These are phyloP conservation scores for Solanum dulcamara DNA, from an alignment of 257 asterid genomes.

Conservation along the genomic window DNA sequence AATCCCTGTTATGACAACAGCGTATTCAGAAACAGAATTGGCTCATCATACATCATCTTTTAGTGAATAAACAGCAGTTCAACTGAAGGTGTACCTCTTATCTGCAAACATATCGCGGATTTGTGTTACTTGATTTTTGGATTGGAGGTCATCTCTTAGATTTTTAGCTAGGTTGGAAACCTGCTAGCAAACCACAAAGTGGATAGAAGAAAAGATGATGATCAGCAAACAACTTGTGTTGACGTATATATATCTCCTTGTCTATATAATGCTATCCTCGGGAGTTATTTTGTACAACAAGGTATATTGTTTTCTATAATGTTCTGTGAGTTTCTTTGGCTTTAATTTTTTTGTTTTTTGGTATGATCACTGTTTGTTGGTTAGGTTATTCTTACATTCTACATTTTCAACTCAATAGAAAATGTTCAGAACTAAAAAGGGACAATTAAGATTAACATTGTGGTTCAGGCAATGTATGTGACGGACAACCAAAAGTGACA, in stretches of 20 bases:
- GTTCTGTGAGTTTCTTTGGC: neutral
- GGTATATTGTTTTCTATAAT: conserved; percentile 25
- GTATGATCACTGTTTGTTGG: neutral
- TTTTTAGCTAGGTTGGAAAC: neutral
- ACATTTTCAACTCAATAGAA: neutral
- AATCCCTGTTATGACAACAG: neutral
- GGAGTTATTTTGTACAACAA: conserved; percentile 94
- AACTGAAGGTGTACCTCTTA: neutral
- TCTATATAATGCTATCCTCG: conserved; percentile 69
- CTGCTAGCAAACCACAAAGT: neutral
- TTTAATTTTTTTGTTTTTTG: neutral
- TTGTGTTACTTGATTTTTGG: neutral
- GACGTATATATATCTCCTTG: conserved; percentile 76
- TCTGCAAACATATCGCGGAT: neutral
- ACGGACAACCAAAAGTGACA: neutral
- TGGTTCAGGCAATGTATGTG: neutral
- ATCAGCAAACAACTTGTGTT: conserved; percentile 72
- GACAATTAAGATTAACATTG: neutral
- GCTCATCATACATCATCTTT: neutral
- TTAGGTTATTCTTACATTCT: neutral
- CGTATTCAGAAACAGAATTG: neutral
- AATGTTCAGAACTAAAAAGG: neutral
- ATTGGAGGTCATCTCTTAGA: neutral
- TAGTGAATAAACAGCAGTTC: neutral
- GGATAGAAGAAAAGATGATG: conserved; percentile 19